A percentile compares a stretch with the other conserved stretches of the same genome.
Conservation (phyloP, 495 filamentous ascomycete species). For the Tuber brumale region DNA sequence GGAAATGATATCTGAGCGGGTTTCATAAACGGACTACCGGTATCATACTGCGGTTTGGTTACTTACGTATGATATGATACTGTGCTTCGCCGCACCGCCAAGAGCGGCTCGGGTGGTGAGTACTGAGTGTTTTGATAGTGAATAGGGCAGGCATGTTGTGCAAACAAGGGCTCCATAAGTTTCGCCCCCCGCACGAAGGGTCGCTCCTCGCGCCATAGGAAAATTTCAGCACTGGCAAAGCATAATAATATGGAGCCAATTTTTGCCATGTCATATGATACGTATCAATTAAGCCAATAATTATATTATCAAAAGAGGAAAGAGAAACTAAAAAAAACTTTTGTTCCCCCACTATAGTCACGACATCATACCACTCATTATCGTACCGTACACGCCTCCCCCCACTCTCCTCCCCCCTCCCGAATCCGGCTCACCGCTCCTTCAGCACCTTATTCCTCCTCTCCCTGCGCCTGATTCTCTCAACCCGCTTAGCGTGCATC, state of each 20-base stretch:
- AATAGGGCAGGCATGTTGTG: background rate
- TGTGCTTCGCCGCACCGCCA: background rate
- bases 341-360: background rate
- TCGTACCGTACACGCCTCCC: background rate
- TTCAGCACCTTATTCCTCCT: slow-evolving; percentile 96
- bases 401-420: background rate
- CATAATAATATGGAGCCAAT: background rate
- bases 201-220: background rate
- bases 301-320: background rate
- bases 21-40: background rate
- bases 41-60: background rate
- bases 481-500: slow-evolving; percentile 93
- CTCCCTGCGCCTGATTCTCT: slow-evolving; percentile 85
- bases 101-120: background rate
- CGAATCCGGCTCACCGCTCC: slow-evolving; percentile 38
- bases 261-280: background rate
- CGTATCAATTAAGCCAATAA: background rate
- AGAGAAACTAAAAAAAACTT: background rate
- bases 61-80: background rate
- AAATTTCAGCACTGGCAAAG: background rate
- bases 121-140: background rate
- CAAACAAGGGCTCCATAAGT: background rate
- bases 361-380: background rate
- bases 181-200: background rate
- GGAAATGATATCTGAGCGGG: background rate